Base-by-base conservation (phyloP, 768 basidiomycete genomes). In the Amanita rimosa region DNA sequence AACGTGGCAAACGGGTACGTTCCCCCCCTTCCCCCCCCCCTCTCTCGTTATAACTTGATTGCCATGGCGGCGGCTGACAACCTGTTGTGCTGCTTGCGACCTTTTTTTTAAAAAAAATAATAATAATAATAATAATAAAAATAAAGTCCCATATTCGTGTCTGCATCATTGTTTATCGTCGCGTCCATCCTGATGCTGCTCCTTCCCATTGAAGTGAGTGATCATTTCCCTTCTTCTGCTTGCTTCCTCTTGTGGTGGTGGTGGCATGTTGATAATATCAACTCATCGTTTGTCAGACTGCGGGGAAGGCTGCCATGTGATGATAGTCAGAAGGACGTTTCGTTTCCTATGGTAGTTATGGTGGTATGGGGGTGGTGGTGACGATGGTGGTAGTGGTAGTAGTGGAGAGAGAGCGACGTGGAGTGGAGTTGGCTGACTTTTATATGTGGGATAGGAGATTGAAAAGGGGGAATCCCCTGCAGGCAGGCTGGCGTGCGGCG, bases 91-190 rank as follows among this genome's bases (percentile, higher is more conserved):
- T n/a, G 14, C 31, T 10, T n/a, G 14, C 34, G 9, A 22, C 36
- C 26, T 26, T 5, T 5, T 22, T n/a, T n/a, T n/a, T n/a, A n/a
- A n/a, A n/a, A n/a, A n/a, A n/a, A n/a, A n/a, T n/a, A n/a, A n/a
- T n/a, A n/a, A 5, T 24, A 24, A 24, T 24, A 3, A 24, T 24
- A 24, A 4, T 26, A 22, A 38, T 3, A 73, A n/a, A n/a, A n/a
- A n/a, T n/a, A n/a, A n/a, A n/a, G 73, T 17, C 67, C 75, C 9
- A 63, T 75, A 13, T 74, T 70, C 36, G 70, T 75, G 1, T 68
- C 73, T 5, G 74, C 73, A 1, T 54, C 72, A 0, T 56, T 76
- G 41, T 71, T 74, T 59, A 52, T 75, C 35, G 63, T 71, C 2
- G 59, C 74, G 3, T 64, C 67, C 3, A 3, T 70, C 6, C 46